Conservation (phyloP, 2,329 filamentous ascomycete genomes). For the Teratosphaeria zuluensis region DNA sequence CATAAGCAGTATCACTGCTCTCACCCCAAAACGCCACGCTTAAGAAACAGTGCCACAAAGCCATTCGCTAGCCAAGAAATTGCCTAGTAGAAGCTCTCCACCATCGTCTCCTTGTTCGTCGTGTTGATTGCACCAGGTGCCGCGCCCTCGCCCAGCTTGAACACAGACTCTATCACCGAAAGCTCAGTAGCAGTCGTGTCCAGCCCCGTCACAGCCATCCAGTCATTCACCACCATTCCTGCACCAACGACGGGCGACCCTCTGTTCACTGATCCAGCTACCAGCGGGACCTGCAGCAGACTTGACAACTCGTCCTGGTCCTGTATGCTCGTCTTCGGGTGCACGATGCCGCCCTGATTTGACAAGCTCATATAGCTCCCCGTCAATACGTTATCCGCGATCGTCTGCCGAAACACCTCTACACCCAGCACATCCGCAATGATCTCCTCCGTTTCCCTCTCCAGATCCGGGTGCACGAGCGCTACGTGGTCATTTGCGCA, state of each 20-base stretch:
- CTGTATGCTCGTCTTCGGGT: slow-evolving; percentile 93
- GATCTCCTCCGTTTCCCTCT: slow-evolving; percentile 97
- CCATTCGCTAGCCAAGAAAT: not conserved
- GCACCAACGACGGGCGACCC: slow-evolving; percentile 92
- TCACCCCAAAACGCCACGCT: slow-evolving; percentile 2
- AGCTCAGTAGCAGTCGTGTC: slow-evolving; percentile 97
- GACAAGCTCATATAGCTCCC: slow-evolving; percentile 94
- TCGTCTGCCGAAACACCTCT: slow-evolving; percentile 86
- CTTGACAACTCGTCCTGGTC: slow-evolving; percentile 96
- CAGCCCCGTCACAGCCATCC: slow-evolving; percentile 86
- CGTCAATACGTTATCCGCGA: slow-evolving; percentile 93
- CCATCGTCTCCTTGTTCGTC: slow-evolving; percentile 92
- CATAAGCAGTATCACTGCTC: not conserved
- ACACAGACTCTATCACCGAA: slow-evolving; percentile 92
- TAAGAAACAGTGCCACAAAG: not conserved
- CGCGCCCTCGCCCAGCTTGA: slow-evolving; percentile 74
- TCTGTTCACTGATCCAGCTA: slow-evolving; percentile 87
- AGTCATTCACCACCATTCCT: slow-evolving; percentile 95
- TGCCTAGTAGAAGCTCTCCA: slow-evolving; percentile 91
- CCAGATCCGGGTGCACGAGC: slow-evolving; percentile 88
- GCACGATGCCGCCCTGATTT: slow-evolving; percentile 93
- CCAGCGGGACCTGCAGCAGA: slow-evolving; percentile 87
- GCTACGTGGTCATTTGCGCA: slow-evolving; percentile 95
- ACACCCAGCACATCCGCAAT: slow-evolving; percentile 88
- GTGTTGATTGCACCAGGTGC: slow-evolving; percentile 71